These are phyloP conservation scores for Cyberlindnera nakhonratchasimensis DNA, from an alignment of 805 yeast genomes.

Conservation along the genomic window DNA sequence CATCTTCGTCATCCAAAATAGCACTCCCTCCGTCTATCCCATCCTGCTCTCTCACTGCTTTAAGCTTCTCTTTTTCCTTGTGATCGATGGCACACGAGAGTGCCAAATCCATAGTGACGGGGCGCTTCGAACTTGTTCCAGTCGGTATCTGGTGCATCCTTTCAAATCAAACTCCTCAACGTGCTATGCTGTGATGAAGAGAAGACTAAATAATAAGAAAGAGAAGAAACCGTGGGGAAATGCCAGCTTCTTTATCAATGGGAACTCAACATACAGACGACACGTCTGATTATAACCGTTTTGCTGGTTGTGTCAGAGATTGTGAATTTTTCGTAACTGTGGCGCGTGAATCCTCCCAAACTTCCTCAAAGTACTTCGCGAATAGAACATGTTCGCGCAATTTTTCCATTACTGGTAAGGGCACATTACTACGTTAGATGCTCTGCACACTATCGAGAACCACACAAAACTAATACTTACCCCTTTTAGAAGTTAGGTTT, in stretches of 20 bases:
- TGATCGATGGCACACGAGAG: conserved; percentile 12
- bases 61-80: conserved; percentile 12
- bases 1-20: conserved; percentile 3
- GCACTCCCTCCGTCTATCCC: conserved; percentile 5
- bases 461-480: no score
- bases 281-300: neutral
- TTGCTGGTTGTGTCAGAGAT: neutral
- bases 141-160: neutral
- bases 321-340: neutral
- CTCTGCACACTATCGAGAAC: no score
- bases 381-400: neutral
- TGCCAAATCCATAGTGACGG: conserved; percentile 17
- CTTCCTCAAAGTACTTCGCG: neutral
- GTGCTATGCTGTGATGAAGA: no score
- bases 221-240: neutral
- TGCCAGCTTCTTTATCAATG: neutral
- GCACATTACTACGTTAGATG: neutral
- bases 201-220: no score
- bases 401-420: neutral
- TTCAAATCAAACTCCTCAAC: no score
- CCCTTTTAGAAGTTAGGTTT: no score
- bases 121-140: neutral
- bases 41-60: conserved; percentile 5
- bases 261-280: neutral
- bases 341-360: neutral